Evolutionary conservation across 208 protist species (phyloP), one percentile per base, ranked within the genome.

Genomic region (Balamuthia mandrillaris): DNA sequence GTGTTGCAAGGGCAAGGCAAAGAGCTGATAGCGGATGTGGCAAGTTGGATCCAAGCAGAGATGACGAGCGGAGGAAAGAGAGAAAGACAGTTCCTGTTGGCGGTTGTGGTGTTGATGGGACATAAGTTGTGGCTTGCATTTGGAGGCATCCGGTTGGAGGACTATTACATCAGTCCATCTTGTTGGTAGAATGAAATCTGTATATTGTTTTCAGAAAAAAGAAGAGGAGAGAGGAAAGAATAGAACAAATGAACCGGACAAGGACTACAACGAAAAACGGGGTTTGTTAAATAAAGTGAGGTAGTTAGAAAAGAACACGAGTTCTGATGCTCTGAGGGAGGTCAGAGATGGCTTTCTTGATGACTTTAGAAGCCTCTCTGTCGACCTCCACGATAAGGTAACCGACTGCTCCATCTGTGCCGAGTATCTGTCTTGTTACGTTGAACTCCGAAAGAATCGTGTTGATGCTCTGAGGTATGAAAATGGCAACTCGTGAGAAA

Each of bases 401-500:
- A 42, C 94, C 95, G 45, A 96, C 92, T 3, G 88, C 60, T 33
- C 94, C 91, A 41, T 84, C 51, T 0, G 95, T 96, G 0, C 87
- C 86, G 1, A 96, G 70, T 68, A 93, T 91, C 88, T 97, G 95
- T 72, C 92, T 72, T 35, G 87, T 90, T 68, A 96, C 94, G 82
- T 96, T 96, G 52, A 96, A 87, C 33, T 96, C 94, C 44, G 92
- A 87, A 0, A 95, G 87, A 66, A 97, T 94, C 60, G 90, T 91
- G 79, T 96, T 96, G 79, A 97, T 96, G 37, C 92, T 89, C 52
- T 93, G 92, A 1, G 52, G 27, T 74, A 39, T 24, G 37, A 10
- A 10, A 0, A 6, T 49, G 65, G 3, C 1, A 75, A 1, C 10
- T 33, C 65, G 6, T 45, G 41, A 77, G n/a, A 3, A 77, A 0